These are phyloP conservation scores for Phytophthora tentaculata DNA, from an alignment of 352 stramenopile species.

Conservation along the genomic window DNA sequence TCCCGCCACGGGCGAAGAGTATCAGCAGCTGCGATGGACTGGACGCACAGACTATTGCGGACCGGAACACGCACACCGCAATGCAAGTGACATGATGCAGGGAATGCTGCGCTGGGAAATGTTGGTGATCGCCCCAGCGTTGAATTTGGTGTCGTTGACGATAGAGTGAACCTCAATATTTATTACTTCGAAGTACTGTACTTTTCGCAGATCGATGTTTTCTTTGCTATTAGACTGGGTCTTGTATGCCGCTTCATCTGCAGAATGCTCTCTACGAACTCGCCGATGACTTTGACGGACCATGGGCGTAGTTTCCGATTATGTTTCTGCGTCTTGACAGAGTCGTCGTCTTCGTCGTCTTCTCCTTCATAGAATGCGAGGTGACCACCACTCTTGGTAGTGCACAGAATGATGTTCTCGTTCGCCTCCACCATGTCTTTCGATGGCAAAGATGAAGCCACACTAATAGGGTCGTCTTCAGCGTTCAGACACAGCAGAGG, in stretches of 20 bases:
- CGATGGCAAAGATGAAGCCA: constrained; percentile 30
- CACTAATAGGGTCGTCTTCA: constrained; percentile 62
- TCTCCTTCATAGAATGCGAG: constrained; percentile 57
- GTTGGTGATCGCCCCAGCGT: constrained; percentile 37
- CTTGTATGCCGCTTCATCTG: too few species aligned
- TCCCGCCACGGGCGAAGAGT: constrained; percentile 29
- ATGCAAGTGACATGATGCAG: constrained; percentile 44
- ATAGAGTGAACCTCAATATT: constrained; percentile 23
- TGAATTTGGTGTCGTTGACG: constrained; percentile 30
- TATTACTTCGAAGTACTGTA: too few species aligned
- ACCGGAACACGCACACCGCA: constrained; percentile 38
- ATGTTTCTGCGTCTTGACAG: neutral
- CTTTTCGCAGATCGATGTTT: too few species aligned
- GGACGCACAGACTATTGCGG: constrained; percentile 50
- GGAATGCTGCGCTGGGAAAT: constrained; percentile 47
- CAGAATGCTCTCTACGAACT: constrained; percentile 47
- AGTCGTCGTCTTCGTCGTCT: constrained; percentile 13
- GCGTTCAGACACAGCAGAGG: constrained; percentile 60
- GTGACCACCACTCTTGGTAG: constrained; percentile 54
- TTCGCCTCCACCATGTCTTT: constrained; percentile 45
- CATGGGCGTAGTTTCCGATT: constrained; percentile 35
- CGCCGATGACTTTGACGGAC: constrained; percentile 46
- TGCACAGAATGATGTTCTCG: constrained; percentile 53
- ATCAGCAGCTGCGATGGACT: constrained; percentile 44
- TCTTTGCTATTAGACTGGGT: too few species aligned